Evolutionary conservation across 2,329 filamentous ascomycete species (phyloP), one percentile per base, ranked within the genome.

Genomic region (Fusarium miscanthi): DNA sequence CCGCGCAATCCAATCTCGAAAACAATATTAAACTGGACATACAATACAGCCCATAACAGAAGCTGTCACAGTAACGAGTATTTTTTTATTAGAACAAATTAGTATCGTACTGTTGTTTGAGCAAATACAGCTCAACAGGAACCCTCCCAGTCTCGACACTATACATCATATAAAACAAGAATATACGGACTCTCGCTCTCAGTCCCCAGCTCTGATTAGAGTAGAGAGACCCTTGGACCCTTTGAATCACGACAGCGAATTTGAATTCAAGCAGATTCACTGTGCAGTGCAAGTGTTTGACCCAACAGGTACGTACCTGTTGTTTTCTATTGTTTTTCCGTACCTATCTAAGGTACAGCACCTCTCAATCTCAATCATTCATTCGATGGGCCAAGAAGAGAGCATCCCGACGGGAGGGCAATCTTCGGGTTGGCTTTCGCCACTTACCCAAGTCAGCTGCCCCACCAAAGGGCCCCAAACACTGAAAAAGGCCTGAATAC

Each of bases 371-470:
- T 25, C 57, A 27, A n/a, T 54, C 41, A 49, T 49, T 31, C 40
- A 56, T 64, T 35, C 42, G 46, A 64, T 40, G 40, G 46, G 61
- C 64, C 37, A 67, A 67, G 54, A 61, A 33, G 56, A 67, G 41
- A 33, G 42, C 53, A 42, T 54, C 35, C 49, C 51, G 46, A 59
- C 43, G 56, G 59, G 57, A 68, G 59, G 62, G 51, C 66, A 57
- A 51, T 69, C 56, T 43, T 73, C 70, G 69, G 73, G 54, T 75
- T 74, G 76, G 75, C 75, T 77, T 77, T 78, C 60, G 77, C 77
- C 77, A 79, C 77, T 72, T 65, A 72, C 59, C 72, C 71, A 76
- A 79, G 78, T 80, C 78, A 80, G 77, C 76, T 79, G 78, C 77
- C 74, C 78, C 78, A 79, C 77, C 70, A 76, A 63, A 75, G 68